Percentiles rank a stretch among this genome's conserved stretches.
Conservation (phyloP, 129 eudicot species). For the Silybum marianum region DNA sequence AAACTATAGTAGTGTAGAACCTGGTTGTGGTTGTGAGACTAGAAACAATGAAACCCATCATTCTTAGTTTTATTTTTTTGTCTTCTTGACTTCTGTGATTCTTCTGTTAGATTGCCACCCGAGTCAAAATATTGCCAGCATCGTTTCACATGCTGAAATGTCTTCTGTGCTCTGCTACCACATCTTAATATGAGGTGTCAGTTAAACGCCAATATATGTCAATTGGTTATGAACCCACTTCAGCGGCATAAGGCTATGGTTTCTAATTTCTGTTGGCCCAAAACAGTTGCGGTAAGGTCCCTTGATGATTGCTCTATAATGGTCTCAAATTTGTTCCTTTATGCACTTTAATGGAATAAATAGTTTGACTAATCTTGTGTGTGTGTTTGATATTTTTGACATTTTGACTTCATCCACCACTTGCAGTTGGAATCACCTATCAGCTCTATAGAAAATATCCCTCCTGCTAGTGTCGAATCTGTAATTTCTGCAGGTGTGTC, state of each 20-base stretch:
- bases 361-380: conserved; percentile 18
- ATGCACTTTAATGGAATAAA: neutral
- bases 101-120: conserved; percentile 40
- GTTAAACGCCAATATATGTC: conserved; percentile 18
- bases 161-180: conserved; percentile 7
- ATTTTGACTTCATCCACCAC: conserved; percentile 24
- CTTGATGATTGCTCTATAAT: conserved; percentile 25
- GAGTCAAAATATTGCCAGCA: conserved; percentile 40
- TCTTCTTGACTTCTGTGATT: conserved; percentile 35
- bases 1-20: neutral
- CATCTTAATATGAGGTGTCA: conserved; percentile 26
- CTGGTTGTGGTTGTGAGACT: neutral
- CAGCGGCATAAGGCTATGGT: conserved; percentile 38
- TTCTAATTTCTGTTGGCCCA: conserved; percentile 22
- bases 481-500: conserved; percentile 43
- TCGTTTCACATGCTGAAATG: conserved; percentile 25
- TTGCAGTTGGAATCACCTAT: conserved; percentile 53
- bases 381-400: conserved; percentile 29
- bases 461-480: conserved; percentile 51
- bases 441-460: conserved; percentile 40
- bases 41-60: conserved; percentile 24
- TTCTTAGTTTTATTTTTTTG: conserved; percentile 19
- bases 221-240: conserved; percentile 33
- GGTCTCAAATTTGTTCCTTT: conserved; percentile 22
- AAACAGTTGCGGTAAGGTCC: conserved; percentile 31